Evolutionary conservation across 306 rosid species (phyloP).

Genomic region (Castanea mollissima): DNA sequence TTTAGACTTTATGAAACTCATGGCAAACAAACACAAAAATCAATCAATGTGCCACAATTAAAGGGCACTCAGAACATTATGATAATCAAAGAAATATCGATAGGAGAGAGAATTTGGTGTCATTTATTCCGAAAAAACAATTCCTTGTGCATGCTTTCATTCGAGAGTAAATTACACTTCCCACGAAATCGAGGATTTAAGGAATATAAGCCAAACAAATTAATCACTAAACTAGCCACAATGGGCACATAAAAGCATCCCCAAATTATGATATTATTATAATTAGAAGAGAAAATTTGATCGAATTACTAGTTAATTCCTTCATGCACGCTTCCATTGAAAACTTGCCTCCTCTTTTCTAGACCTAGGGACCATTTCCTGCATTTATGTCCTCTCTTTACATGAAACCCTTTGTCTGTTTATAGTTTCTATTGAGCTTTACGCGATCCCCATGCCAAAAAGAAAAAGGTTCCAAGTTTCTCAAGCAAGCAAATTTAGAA

Average conservation of each 20-base stretch:
- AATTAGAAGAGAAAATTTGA: not conserved
- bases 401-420: slow-evolving; percentile 2
- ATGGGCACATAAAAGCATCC: not conserved
- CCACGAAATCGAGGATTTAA: too few relatives aligned
- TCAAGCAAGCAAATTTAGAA: slow-evolving; percentile 37
- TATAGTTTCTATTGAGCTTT: slow-evolving; percentile 39
- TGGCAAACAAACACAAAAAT: too few relatives aligned
- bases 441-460: slow-evolving; percentile 46
- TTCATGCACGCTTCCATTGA: slow-evolving; percentile 30
- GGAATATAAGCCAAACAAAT: not conserved
- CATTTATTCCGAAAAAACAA: too few relatives aligned
- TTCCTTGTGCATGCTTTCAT: too few relatives aligned
- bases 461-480: slow-evolving; percentile 41
- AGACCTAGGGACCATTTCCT: slow-evolving; percentile 38
- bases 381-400: slow-evolving; percentile 34
- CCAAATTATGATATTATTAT: not conserved
- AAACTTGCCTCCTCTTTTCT: slow-evolving; percentile 37
- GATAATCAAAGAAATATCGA: too few relatives aligned
- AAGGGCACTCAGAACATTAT: too few relatives aligned
- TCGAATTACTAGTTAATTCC: not conserved
- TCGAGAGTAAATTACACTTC: too few relatives aligned
- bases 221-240: not conserved
- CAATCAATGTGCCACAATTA: too few relatives aligned
- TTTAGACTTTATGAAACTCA: too few relatives aligned
- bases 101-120: too few relatives aligned